Base-by-base conservation (phyloP, 2,329 filamentous ascomycete species). In the Ceratocystis alfenasii region DNA sequence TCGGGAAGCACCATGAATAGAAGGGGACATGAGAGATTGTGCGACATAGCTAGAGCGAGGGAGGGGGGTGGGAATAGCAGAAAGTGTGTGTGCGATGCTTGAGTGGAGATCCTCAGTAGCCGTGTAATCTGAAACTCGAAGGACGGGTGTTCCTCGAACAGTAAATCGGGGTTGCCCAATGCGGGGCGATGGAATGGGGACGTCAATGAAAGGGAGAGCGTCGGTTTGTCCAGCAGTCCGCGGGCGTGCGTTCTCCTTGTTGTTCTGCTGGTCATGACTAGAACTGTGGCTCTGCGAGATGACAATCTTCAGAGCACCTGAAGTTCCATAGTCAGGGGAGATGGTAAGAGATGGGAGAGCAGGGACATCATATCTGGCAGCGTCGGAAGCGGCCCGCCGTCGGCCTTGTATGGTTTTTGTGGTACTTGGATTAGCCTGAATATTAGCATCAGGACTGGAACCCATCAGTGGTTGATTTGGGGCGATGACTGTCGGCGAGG, bases 121-220 rank as follows among this genome's bases (percentile, higher is more conserved):
- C 2, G 86, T 83, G 74, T 90, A 89, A 17, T 87, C 86, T n/a
- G 92, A 95, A 69, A 86, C 88, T 68, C 89, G 86, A 69, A 96
- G 79, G 69, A 90, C 82, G 2, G 89, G 85, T 2, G 87, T 91
- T 10, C 90, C 90, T 70, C 83, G 82, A 64, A 83, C 77, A 69
- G 87, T 93, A 74, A 96, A 95, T 67, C 85, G 84, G 20, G 90
- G 90, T 1, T 87, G 88, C 12, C 91, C 92, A 66, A 96, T 78
- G 69, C 87, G 86, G 80, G 92, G 95, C 66, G 89, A 87, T 45
- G 92, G 91, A 63, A 96, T 95, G 25, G 85, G 80, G 55, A 93
- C 82, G 70, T 91, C 83, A 8, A 67, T 78, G 45, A 85, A 76
- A 12, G 83, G 85, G 48, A 78, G 75, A 50, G 73, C 72, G 20